Evolutionary conservation across 2,329 filamentous ascomycete genomes (phyloP).

Genomic region (Cladophialophora bantiana): DNA sequence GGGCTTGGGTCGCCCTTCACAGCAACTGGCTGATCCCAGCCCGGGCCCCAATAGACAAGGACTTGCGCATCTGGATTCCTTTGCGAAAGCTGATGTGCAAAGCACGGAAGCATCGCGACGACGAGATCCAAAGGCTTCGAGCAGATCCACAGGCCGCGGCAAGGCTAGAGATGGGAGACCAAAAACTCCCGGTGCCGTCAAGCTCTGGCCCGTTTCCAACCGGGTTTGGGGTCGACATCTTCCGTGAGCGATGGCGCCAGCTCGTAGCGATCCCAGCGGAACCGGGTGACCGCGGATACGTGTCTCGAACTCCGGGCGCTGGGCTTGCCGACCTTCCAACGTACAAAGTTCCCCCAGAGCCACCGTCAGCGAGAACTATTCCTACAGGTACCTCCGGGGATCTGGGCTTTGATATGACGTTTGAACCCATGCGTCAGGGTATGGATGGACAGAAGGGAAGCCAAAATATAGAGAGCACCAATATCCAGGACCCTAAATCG

Average conservation of each 20-base stretch:
- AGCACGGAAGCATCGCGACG: slow-evolving; percentile 44
- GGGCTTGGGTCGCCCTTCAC: slow-evolving; percentile 58
- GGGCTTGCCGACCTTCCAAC: background rate
- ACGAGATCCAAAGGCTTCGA: slow-evolving; percentile 45
- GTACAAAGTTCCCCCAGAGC: slow-evolving; percentile 10
- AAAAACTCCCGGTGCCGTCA: slow-evolving; percentile 37
- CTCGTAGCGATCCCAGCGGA: slow-evolving; percentile 36
- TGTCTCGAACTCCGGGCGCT: background rate
- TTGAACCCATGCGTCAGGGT: background rate
- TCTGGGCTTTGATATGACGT: background rate
- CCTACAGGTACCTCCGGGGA: background rate
- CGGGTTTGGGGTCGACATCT: slow-evolving; percentile 35
- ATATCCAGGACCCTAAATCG: background rate
- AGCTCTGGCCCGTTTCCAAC: slow-evolving; percentile 43
- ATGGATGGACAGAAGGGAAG: background rate
- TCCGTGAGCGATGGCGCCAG: slow-evolving; percentile 44
- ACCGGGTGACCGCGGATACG: background rate
- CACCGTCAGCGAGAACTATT: background rate
- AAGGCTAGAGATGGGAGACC: slow-evolving; percentile 22
- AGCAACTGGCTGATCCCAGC: slow-evolving; percentile 39
- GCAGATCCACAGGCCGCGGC: slow-evolving; percentile 40
- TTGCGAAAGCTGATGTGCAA: slow-evolving; percentile 45
- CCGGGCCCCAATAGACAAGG: slow-evolving; percentile 44
- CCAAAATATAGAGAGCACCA: slow-evolving; percentile 8
- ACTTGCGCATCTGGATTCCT: slow-evolving; percentile 47